phyloP scores from a whole-genome alignment of 768 basidiomycete species.

The Hortiboletus campestris region DNA sequence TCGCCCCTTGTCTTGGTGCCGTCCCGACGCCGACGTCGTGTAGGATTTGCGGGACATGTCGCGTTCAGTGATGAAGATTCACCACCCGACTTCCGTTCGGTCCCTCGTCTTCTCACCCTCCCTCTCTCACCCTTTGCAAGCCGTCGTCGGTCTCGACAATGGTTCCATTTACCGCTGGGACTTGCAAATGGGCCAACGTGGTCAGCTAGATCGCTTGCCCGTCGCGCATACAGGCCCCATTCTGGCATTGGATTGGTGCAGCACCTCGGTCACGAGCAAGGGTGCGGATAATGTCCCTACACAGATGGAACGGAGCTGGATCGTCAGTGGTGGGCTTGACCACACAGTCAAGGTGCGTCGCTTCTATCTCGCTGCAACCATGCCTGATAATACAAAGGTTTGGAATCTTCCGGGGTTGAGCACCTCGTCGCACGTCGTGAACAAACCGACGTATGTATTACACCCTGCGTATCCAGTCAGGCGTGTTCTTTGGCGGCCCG shows the following conservation, averaged over 20 bases:
- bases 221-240: conserved; percentile 75
- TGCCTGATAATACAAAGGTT: conserved; percentile 40
- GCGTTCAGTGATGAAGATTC: conserved; percentile 67
- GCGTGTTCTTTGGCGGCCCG: conserved; percentile 73
- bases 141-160: conserved; percentile 66
- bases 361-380: neutral
- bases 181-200: conserved; percentile 71
- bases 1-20: neutral
- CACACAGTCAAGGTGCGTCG: conserved; percentile 65
- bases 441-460: conserved; percentile 65
- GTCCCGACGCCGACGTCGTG: conserved; percentile 5
- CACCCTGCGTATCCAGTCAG: conserved; percentile 76
- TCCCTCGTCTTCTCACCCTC: conserved; percentile 71
- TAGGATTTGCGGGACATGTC: conserved; percentile 75
- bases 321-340: conserved; percentile 78
- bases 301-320: conserved; percentile 54
- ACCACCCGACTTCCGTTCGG: conserved; percentile 67
- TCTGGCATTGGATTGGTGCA: conserved; percentile 72
- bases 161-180: conserved; percentile 80
- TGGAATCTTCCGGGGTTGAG: conserved; percentile 58
- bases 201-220: conserved; percentile 66
- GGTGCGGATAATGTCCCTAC: conserved; percentile 11
- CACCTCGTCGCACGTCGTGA: conserved; percentile 53
- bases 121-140: conserved; percentile 62
- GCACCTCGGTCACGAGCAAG: conserved; percentile 25